Base-by-base conservation (phyloP, 2,329 filamentous ascomycete species). In the Phialophora expanda region DNA sequence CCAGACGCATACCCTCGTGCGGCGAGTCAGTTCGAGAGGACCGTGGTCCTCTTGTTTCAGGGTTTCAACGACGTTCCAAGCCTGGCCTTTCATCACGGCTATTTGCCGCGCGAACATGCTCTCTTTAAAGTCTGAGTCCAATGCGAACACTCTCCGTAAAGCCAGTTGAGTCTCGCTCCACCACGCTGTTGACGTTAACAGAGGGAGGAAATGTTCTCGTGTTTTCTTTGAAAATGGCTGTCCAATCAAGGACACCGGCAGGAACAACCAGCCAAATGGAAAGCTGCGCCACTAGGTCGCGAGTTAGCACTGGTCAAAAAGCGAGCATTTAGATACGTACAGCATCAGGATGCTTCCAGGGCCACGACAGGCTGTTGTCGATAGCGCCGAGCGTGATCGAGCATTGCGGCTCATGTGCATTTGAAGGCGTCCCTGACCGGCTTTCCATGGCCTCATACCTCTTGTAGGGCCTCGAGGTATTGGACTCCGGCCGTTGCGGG, bases 101-200 rank as follows among this genome's bases (percentile, higher is more conserved):
- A 99, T 96, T 75, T 99, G 95, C 71, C 92, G 89, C n/a, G 92
- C 92, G 79, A 97, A 99, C 95, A 99, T 99, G 78, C 92, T 90
- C 80, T 99, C 95, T 76, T 98, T 92, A 78, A 99, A 99, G 78
- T 99, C 95, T 2, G 90, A 88, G 77, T 99, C 95, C 75, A 96
- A 87, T 71, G 92, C 89, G 76, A 99, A 99, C 54, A 97, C 89
- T 68, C 88, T 86, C 61, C 95, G 91, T 46, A 99, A 82, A 24
- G 92, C 91, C 66, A 92, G 82, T 74, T 96, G 93, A 3, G 95
- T 99, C 73, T 97, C 92, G 70, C 89, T 91, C 95, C 95, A 99
- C 95, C 95, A 99, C 60, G 91, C 87, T 28, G 93, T 96, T 1
- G 93, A 98, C 0, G 95, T 98, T 38, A 99, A 84, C 4, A 99